Evolutionary conservation across 1,284 basidiomycete species (phyloP).

Genomic region (Meripilus lineatus): DNA sequence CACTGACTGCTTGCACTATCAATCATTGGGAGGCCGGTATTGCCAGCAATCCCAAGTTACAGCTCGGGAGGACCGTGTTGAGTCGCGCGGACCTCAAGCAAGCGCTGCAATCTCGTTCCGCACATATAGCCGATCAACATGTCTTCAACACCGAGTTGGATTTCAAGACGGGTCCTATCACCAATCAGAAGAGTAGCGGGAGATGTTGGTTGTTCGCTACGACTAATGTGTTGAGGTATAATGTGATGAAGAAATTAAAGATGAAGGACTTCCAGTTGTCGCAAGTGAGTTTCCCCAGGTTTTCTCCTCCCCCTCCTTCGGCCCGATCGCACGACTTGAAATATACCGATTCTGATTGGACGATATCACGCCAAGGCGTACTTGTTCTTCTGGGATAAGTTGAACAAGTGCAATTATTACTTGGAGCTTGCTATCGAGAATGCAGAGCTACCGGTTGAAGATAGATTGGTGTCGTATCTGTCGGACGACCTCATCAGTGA

Average conservation of each 20-base stretch:
- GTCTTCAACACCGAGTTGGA: constrained; percentile 83
- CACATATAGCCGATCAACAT: constrained; percentile 66
- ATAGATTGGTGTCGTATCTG: constrained; percentile 77
- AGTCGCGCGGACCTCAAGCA: constrained; percentile 67
- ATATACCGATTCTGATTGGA: too few relatives aligned
- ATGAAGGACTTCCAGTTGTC: constrained; percentile 87
- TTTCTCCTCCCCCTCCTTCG: too few relatives aligned
- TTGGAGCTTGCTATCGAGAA: constrained; percentile 86
- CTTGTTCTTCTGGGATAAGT: constrained; percentile 92
- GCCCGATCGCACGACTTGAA: too few relatives aligned
- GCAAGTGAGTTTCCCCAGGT: constrained; percentile 56
- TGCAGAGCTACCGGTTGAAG: constrained; percentile 76
- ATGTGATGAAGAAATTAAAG: constrained; percentile 82
- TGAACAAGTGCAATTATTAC: constrained; percentile 95
- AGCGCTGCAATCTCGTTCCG: constrained; percentile 62
- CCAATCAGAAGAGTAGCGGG: constrained; percentile 84
- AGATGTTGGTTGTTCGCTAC: constrained; percentile 94
- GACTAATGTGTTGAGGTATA: constrained; percentile 83
- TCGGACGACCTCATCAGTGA: constrained; percentile 80
- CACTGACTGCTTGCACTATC: constrained; percentile 54
- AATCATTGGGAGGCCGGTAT: constrained; percentile 62
- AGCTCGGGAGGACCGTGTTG: constrained; percentile 79
- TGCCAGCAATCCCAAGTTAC: constrained; percentile 56
- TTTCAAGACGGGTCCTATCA: constrained; percentile 78
- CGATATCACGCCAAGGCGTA: too few relatives aligned